phyloP scores from a whole-genome alignment of 2,329 filamentous ascomycete genomes.

The Alternaria metachromatica region DNA sequence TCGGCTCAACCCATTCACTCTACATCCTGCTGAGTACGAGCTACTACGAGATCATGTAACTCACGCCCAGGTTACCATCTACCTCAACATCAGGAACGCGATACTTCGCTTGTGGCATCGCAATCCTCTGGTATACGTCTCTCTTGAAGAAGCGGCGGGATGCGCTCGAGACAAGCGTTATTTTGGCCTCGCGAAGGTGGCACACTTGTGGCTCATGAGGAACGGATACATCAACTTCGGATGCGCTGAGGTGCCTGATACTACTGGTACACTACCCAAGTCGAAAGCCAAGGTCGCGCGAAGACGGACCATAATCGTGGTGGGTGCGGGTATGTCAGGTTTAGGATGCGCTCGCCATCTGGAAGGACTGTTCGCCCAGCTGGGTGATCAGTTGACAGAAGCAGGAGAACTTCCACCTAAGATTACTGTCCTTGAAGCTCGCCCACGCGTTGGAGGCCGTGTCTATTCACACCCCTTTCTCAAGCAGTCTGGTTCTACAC shows the following conservation, averaged over 20 bases:
- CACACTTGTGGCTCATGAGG: constrained; percentile 90
- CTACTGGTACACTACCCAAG: constrained; percentile 43
- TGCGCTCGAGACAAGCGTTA: constrained; percentile 87
- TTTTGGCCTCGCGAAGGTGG: constrained; percentile 86
- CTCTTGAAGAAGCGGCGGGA: constrained; percentile 83
- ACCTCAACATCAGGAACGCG: constrained; percentile 94
- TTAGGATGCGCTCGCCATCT: constrained; percentile 91
- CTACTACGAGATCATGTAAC: constrained; percentile 83
- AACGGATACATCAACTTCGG: constrained; percentile 97
- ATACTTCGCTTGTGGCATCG: constrained; percentile 89
- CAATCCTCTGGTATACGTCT: constrained; percentile 83
- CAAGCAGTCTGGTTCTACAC: constrained; percentile 62
- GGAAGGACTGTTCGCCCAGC: constrained; percentile 83
- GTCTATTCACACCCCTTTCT: constrained; percentile 83
- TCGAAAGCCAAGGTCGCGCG: constrained; percentile 54
- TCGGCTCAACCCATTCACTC: constrained; percentile 83
- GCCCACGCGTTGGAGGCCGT: constrained; percentile 85
- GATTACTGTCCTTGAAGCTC: constrained; percentile 84
- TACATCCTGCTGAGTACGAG: constrained; percentile 84
- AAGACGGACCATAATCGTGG: constrained; percentile 79
- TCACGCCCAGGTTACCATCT: constrained; percentile 88
- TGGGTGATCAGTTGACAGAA: constrained; percentile 70
- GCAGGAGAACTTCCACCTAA: constrained; percentile 72
- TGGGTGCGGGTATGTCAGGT: constrained; percentile 94
- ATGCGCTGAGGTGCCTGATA: constrained; percentile 74